Conservation (phyloP, 495 filamentous ascomycete genomes). For the Diplogelasinospora grovesii region DNA sequence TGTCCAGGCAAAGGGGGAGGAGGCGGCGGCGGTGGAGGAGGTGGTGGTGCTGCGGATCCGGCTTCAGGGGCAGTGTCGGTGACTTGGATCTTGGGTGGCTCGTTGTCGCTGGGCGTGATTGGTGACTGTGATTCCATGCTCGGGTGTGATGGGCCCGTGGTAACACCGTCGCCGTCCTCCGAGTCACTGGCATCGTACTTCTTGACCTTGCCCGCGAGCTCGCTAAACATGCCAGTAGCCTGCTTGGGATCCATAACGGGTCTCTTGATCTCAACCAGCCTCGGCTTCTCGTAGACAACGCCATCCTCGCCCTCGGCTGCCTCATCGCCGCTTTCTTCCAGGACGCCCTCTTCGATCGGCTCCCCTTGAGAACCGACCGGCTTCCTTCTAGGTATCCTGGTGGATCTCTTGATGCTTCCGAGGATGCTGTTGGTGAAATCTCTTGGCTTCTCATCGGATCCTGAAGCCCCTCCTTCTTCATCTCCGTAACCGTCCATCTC, state of each 20-base stretch:
- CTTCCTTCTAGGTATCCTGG: slow-evolving; percentile 47
- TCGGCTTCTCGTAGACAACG: slow-evolving; percentile 58
- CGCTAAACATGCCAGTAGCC: slow-evolving; percentile 66
- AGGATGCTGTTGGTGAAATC: slow-evolving; percentile 53
- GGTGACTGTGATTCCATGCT: slow-evolving; percentile 66
- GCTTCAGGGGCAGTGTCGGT: slow-evolving; percentile 29
- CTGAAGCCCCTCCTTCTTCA: slow-evolving; percentile 19
- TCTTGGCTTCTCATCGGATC: slow-evolving; percentile 18
- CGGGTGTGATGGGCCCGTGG: slow-evolving; percentile 71
- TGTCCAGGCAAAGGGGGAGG: slow-evolving; percentile 40
- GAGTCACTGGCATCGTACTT: slow-evolving; percentile 66
- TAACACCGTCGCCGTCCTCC: slow-evolving; percentile 64
- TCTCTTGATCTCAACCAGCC: slow-evolving; percentile 59
- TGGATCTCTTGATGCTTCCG: slow-evolving; percentile 52
- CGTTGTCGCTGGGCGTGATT: slow-evolving; percentile 61
- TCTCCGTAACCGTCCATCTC: slow-evolving; percentile 72
- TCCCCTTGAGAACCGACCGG: slow-evolving; percentile 39
- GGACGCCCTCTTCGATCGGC: slow-evolving; percentile 31
- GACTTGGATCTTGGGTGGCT: slow-evolving; percentile 41
- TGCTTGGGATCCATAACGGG: slow-evolving; percentile 70
- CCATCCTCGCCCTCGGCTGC: slow-evolving; percentile 36
- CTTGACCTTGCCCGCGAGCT: slow-evolving; percentile 73
- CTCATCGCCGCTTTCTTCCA: slow-evolving; percentile 34
- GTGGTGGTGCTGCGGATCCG: slow-evolving; percentile 9
- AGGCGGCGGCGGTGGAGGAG: slow-evolving; percentile 35